Base-by-base conservation (phyloP, 306 rosid genomes). In the Neltuma alba region DNA sequence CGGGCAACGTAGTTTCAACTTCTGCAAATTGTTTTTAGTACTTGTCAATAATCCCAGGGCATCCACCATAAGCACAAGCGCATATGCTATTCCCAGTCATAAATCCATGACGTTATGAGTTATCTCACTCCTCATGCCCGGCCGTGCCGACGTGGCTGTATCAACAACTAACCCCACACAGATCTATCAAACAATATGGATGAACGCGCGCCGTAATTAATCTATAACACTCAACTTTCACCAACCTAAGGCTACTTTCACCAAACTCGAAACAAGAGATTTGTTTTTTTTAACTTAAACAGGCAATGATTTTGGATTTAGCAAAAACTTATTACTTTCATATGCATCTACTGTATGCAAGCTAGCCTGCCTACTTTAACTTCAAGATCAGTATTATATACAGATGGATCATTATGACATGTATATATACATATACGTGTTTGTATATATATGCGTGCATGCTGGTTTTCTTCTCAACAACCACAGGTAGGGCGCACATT, bases 11-110 rank as follows among this genome's bases (percentile, higher is more conserved):
- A 38, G 74, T n/a, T 52, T 58, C 44, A n/a, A 63, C 80, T 72
- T 82, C 75, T 79, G 75, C 62, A 54, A 60, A 77, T 74, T 83
- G 89, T 86, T 83, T 80, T 70, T 76, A 73, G 79, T 75, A 61
- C 41, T 86, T 80, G 89, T 83, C 87, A 73, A 83, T 54, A 76
- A 86, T 76, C 82, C 82, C 72, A 38, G 2, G 72, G 70, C 79
- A 76, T 65, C 64, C 23, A 45, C 45, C 77, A 48, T 82, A 82
- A 72, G 55, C 86, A 79, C 84, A 72, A 82, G 55, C 73, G 2
- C 48, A 0, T 40, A 0, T 40, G 66, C 75, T 76, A 48, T 65
- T 55, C 38, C n/a, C 31, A 61, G 76, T 18, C 70, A 52, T 52
- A 37, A 13, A 60, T 57, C 70, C 78, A 60, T 83, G 72, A 86